Evolutionary conservation across 371 early-diverging fungal species (phyloP), one percentile per base, ranked within the genome.

Genomic region (Pancytospora philotis): DNA sequence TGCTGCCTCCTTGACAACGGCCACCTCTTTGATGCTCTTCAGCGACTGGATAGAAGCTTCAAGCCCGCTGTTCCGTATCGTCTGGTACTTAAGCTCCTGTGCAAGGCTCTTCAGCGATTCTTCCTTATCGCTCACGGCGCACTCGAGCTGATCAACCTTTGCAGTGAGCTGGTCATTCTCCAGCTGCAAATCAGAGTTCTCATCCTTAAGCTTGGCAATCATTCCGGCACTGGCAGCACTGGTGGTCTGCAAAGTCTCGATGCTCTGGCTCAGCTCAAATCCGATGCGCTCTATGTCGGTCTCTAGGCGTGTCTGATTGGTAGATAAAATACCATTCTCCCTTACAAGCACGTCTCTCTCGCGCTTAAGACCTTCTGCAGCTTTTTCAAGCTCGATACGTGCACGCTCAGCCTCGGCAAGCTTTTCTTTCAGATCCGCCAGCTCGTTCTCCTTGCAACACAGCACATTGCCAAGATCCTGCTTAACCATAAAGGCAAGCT

Each of bases 331-430:
- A n/a, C 56, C 38, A 45, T 34, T 16, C 64, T 58, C 59, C 19
- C 31, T 64, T 13, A 31, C 56, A 28, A n/a, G n/a, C 32, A 49
- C 49, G 19, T 64, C 63, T 4, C 25, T 39, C 25, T 31, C 31
- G 0, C 37, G 86, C 73, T 36, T 88, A 87, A 76, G 87, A 87
- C 76, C 87, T 86, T 64, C 79, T 77, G 28, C 87, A 79, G 4
- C 82, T 78, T 41, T 84, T 81, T 71, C 83, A 83, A 75, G 85
- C 85, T 13, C 85, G 82, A 71, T 22, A 50, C 16, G 32, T 1
- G 61, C 27, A 1, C 3, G 30, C 19, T 52, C 53, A 37, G 61
- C 67, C 49, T 66, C 67, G 2, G 56, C 62, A 4, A 68, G 32
- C 48, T 39, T 38, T 30, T 45, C 34, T 19, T 49, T 67, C 28